Conservation (phyloP, 345 rosid species). For the Microcos paniculata region DNA sequence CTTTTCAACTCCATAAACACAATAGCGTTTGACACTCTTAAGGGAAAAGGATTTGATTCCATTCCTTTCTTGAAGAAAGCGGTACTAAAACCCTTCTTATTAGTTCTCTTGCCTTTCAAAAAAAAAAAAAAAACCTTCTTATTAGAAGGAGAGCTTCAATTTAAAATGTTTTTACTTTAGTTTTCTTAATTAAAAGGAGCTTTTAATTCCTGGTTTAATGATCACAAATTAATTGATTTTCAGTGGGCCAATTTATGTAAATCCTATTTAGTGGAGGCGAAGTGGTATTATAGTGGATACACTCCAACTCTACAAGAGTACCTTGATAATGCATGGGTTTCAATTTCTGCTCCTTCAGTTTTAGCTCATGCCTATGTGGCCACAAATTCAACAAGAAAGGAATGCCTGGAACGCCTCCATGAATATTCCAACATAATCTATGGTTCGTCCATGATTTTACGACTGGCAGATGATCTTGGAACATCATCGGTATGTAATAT, state of each 20-base stretch:
- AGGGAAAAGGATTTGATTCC: slow-evolving; percentile 24
- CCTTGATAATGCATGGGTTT: slow-evolving; percentile 36
- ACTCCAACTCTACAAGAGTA: slow-evolving; percentile 40
- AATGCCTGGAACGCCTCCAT: slow-evolving; percentile 10
- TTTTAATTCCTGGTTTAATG: too few species aligned
- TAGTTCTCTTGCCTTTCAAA: too few species aligned
- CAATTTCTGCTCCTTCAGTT: slow-evolving; percentile 24
- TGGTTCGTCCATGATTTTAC: slow-evolving; percentile 30
- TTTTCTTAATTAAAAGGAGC: too few species aligned
- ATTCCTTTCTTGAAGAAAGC: slow-evolving; percentile 18
- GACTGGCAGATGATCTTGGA: slow-evolving; percentile 41
- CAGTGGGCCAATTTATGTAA: slow-evolving; percentile 44
- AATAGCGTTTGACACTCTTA: slow-evolving; percentile 35
- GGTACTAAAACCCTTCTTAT: too few species aligned
- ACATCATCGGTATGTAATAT: slow-evolving; percentile 38
- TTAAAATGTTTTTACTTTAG: too few species aligned
- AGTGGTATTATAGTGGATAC: slow-evolving; percentile 35
- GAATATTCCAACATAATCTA: slow-evolving; percentile 15
- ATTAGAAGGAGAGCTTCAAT: too few species aligned
- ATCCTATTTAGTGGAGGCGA: slow-evolving; percentile 38
- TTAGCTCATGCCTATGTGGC: slow-evolving; percentile 19
- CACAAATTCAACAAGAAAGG: slow-evolving; percentile 17
- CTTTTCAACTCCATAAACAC: slow-evolving; percentile 37
- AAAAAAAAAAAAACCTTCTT: too few species aligned
- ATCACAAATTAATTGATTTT: neutral